Base-by-base conservation (phyloP, 75 land plant genomes). In the Isoetes taiwanensis region DNA sequence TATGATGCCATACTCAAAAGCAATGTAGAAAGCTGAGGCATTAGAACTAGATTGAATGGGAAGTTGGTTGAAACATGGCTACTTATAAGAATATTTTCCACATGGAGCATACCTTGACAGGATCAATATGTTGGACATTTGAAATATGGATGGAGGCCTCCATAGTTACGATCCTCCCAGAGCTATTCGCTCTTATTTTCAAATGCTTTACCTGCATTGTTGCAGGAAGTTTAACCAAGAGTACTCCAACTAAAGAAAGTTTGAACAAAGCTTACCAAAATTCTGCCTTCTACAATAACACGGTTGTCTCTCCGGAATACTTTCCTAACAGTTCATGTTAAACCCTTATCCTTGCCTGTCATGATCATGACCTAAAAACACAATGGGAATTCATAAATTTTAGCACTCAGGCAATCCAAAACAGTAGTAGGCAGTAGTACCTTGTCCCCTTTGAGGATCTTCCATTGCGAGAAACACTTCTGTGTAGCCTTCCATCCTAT, bases 131-230 rank as follows among this genome's bases (percentile, higher is more conserved):
- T 71, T 89, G 96, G 29, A 94, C 96, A 73, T 94, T 94, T 34
- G 99, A 94, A 32, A 79, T 96, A 68, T 94, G 99, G 56, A 94
- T 62, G 29, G 99, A 96, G 14, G 96, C 85, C 64, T 94, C 99
- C 58, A 84, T 74, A 24, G 80, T 42, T 56, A 94, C 83, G 31
- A 94, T 88, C 9, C 99, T 96, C 57, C 96, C 96, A 63, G 85
- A 80, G 57, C 78, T 85, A 16, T 78, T 76, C 52, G 78, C 78
- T 19, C 82, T 85, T 66, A 77, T 82, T 64, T 79, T 94, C 37
- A 94, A 69, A 64, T 89, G 96, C 59, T 89, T 89, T 67, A 89
- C 99, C 99, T 93, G 86, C 34, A n/a, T n/a, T n/a, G n/a, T 67
- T 42, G 6, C 28, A 35, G 29, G 34, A 54, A 29, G 42, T 28